Base-by-base conservation (phyloP, 306 rosid genomes). In the Castanospermum australe region DNA sequence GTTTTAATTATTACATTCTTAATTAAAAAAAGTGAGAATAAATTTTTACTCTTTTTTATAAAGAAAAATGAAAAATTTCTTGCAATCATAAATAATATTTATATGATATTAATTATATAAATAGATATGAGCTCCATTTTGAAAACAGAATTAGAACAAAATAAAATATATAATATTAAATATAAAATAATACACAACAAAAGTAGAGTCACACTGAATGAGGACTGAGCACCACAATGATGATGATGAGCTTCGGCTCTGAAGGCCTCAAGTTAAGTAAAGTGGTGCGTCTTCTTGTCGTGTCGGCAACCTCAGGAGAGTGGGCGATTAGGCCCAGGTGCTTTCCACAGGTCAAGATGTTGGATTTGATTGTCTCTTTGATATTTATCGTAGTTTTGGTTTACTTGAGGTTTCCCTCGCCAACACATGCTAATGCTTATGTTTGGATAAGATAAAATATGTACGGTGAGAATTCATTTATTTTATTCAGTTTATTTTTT, bases 311-410 rank as follows among this genome's bases (percentile, higher is more conserved):
- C 6, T 18, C 30, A 14, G 65, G 60, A 44, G 72, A 45, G 54
- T 45, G 14, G 67, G 70, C 6, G 25, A 60, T 33, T 32, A 32
- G 79, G 48, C 73, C 79, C 84, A 71, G 79, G 28, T 25, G 12
- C 36, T 51, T 22, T 62, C 39, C 50, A 51, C 20, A 61, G 52
- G 67, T 80, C 78, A 62, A 63, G 9, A 71, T 52, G 39, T 50
- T 76, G n/a, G 70, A 62, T 57, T 25, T 65, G 63, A 42, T 50
- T 60, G 63, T 12, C 67, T 59, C 67, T 3, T 18, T 51, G 42
- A 45, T 76, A 24, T 30, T 30, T 25, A 20, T 66, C 42, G 50
- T 22, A 9, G 4, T 21, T 76, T 64, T 64, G 54, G 30, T 15
- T 22, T 47, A 18, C 8, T 44, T 60, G n/a, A 21, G 0, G 5